Conservation (phyloP, 1,139 yeast species). For the Candida albicans region DNA sequence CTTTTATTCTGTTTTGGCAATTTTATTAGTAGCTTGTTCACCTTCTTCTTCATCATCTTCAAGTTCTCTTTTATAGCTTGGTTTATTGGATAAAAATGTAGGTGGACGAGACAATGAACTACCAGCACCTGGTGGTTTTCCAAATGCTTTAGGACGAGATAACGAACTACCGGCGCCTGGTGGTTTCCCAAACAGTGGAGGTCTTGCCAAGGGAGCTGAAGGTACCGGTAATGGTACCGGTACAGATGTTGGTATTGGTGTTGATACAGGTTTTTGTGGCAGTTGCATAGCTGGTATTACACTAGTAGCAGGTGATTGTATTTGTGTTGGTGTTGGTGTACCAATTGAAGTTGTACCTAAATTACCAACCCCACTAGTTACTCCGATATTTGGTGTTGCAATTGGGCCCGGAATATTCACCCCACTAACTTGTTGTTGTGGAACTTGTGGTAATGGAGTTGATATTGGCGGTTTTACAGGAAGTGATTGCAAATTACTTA, state of each 20-base stretch:
- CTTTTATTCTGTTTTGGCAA: slow-evolving; percentile 3
- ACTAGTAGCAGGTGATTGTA: no score
- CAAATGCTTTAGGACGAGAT: slow-evolving; percentile 21
- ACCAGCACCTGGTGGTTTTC: slow-evolving; percentile 21
- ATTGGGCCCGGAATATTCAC: neutral
- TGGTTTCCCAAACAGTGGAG: slow-evolving; percentile 18
- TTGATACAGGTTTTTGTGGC: slow-evolving; percentile 8
- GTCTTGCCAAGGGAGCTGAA: slow-evolving; percentile 12
- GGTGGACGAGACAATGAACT: slow-evolving; percentile 30
- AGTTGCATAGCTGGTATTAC: slow-evolving; percentile 7
- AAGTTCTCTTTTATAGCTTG: slow-evolving; percentile 19
- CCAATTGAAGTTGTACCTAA: no score
- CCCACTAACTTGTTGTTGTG: neutral
- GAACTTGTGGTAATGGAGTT: slow-evolving; percentile 26
- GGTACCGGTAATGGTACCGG: slow-evolving; percentile 10
- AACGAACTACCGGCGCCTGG: slow-evolving; percentile 18
- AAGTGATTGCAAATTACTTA: neutral
- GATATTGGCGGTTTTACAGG: slow-evolving; percentile 16
- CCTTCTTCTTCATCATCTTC: slow-evolving; percentile 12
- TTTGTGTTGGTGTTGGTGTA: neutral
- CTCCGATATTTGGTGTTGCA: neutral
- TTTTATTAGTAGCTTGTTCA: slow-evolving; percentile 3
- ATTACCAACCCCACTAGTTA: no score
- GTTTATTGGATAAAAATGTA: slow-evolving; percentile 34
- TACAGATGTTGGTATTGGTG: slow-evolving; percentile 13